Base-by-base conservation (phyloP, 345 rosid species). In the Syzygium jambos region DNA sequence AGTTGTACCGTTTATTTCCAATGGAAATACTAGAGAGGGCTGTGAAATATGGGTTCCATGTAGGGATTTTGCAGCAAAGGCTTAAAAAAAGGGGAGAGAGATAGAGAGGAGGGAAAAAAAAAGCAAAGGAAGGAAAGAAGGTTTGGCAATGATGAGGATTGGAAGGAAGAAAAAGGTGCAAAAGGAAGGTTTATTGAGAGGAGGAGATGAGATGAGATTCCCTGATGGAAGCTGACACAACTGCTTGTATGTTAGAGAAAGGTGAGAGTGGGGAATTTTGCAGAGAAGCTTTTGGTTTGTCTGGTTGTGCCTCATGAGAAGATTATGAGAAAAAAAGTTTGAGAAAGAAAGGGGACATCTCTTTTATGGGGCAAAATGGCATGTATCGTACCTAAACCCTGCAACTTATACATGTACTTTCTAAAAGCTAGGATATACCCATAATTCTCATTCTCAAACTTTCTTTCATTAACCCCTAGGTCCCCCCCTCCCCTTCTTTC, bases 391-490 rank as follows among this genome's bases (percentile, higher is more conserved):
- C 91, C 91, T 90, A 85, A 89, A 93, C 84, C 86, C 92, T 88
- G 92, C 91, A 84, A 80, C 93, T 90, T 83, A 57, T 89, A n/a
- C 86, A 51, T 51, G 82, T 91, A 91, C 96, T 93, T 92, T 92
- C 92, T 90, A 90, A 94, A 94, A 94, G 95, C 94, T 93, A 88
- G 92, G 90, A 90, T 93, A 89, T 91, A 86, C 90, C 41, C 86
- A 85, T 52, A 54, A 17, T 56, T 52, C 41, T 29, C 78, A 78
- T 86, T 78, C 90, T 89, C 78, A 22, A 61, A 41, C 63, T 89
- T 87, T 52, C 93, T 92, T 94, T 93, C 90, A 89, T 91, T 90
- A 86, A 91, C 89, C 94, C 94, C 95, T 54, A 88, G 87, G 90
- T 84, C 85, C 61, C 56, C 53, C 86, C 86, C 30, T 63, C 89